Evolutionary conservation across 345 rosid species (phyloP).

Genomic region (Populus simonii): DNA sequence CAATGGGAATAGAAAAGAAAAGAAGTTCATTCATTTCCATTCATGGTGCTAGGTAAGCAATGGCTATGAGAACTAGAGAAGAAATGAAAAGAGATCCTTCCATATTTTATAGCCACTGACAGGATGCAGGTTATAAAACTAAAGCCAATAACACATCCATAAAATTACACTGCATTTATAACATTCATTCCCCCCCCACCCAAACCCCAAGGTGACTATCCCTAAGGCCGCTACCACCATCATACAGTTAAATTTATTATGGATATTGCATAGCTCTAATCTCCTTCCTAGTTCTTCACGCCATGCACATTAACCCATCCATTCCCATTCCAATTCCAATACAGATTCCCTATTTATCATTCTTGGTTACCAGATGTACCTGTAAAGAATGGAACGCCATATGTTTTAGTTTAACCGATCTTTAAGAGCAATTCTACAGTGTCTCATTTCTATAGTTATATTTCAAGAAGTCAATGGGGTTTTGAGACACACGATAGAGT

Average conservation of each 20-base stretch:
- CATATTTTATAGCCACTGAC: not conserved
- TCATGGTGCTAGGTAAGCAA: not conserved
- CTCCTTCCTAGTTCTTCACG: not conserved
- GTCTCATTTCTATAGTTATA: not conserved
- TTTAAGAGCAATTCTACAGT: not conserved
- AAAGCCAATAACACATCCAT: not conserved
- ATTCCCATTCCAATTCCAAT: not conserved
- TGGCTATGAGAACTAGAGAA: not conserved
- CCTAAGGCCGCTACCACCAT: not conserved
- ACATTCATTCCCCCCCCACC: not conserved
- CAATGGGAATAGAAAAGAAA: not conserved
- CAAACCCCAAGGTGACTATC: not conserved
- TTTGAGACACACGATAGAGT: not conserved
- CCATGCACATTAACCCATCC: not conserved
- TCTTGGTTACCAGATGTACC: not conserved
- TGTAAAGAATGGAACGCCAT: not conserved
- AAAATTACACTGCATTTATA: not conserved
- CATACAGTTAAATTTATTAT: not conserved
- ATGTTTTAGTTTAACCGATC: not conserved
- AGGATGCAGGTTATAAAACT: not conserved
- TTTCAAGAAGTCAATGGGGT: not conserved
- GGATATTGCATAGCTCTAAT: not conserved
- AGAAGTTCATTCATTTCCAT: not conserved
- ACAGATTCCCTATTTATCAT: not conserved
- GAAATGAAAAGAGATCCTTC: not conserved